A percentile compares a stretch with the other conserved stretches of the same genome.
Conservation (phyloP, 2,329 filamentous ascomycete species). For the Cladosporium sp. region DNA sequence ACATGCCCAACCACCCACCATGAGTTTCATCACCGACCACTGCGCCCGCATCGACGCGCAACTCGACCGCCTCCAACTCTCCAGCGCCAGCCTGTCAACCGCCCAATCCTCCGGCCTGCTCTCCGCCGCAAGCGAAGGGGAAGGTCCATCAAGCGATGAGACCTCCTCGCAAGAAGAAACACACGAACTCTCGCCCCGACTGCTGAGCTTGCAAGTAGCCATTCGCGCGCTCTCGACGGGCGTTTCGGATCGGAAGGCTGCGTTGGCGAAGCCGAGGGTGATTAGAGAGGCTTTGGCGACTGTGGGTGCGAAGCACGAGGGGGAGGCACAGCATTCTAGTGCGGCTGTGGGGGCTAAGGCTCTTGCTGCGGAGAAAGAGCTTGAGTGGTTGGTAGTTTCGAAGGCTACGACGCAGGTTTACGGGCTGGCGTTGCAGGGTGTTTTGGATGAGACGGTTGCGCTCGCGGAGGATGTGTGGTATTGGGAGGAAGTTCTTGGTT, state of each 20-base stretch:
- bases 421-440: conserved; percentile 68
- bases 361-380: conserved; percentile 62
- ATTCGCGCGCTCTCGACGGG: conserved; percentile 26
- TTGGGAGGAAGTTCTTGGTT: conserved; percentile 84
- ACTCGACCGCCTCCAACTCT: conserved; percentile 54
- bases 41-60: conserved; percentile 54
- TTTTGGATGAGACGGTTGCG: conserved; percentile 77
- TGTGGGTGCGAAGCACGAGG: conserved; percentile 11
- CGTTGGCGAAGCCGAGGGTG: not conserved
- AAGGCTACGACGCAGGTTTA: conserved; percentile 92
- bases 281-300: conserved; percentile 6
- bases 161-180: not conserved
- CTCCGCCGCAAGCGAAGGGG: not conserved
- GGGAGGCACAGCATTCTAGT: conserved; percentile 16
- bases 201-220: conserved; percentile 28
- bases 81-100: conserved; percentile 11
- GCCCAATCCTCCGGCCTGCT: conserved; percentile 1
- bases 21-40: conserved; percentile 41
- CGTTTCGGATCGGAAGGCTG: conserved; percentile 16
- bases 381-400: conserved; percentile 85
- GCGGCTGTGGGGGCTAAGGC: conserved; percentile 11
- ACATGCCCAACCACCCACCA: conserved; percentile 13
- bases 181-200: conserved; percentile 20
- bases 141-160: not conserved
- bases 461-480: conserved; percentile 88